Percentiles rank a stretch among this genome's conserved stretches.
Conservation (phyloP, 164 flowering plant species). For the Stephania japonica region DNA sequence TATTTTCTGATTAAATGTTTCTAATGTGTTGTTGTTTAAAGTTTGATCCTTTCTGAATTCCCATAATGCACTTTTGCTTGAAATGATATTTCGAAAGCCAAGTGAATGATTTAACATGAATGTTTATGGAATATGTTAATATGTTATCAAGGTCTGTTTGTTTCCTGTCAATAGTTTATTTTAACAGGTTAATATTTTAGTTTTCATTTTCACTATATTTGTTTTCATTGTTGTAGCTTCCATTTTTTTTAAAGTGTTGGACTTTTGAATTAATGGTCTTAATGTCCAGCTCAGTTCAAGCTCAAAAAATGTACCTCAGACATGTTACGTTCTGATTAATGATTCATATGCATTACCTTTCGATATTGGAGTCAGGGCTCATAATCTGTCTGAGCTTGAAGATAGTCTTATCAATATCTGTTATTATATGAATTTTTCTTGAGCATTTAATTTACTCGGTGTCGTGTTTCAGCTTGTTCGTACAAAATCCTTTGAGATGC, state of each 20-base stretch:
- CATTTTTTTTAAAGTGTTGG: neutral
- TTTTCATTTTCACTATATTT: too few species aligned
- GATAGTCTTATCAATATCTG: neutral
- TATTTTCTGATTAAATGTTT: neutral
- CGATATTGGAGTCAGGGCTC: neutral
- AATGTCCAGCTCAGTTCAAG: neutral
- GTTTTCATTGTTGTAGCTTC: neutral
- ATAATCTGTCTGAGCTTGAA: neutral
- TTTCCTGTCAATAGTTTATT: neutral
- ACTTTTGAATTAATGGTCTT: neutral
- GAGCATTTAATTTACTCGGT: neutral
- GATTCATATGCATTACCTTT: neutral
- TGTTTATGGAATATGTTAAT: too few species aligned
- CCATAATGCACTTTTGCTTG: neutral
- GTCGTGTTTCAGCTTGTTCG: constrained; percentile 63
- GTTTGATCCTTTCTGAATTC: neutral
- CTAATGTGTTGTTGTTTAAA: neutral
- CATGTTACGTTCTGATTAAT: too few species aligned
- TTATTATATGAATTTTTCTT: neutral
- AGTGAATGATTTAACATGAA: neutral
- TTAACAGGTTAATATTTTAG: too few species aligned
- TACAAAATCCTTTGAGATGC: constrained; percentile 91
- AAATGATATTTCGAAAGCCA: neutral
- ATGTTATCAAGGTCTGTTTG: too few species aligned
- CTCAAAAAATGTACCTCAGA: too few species aligned